Evolutionary conservation across 306 rosid species (phyloP), one percentile per base, ranked within the genome.

Genomic region (Purshia tridentata): DNA sequence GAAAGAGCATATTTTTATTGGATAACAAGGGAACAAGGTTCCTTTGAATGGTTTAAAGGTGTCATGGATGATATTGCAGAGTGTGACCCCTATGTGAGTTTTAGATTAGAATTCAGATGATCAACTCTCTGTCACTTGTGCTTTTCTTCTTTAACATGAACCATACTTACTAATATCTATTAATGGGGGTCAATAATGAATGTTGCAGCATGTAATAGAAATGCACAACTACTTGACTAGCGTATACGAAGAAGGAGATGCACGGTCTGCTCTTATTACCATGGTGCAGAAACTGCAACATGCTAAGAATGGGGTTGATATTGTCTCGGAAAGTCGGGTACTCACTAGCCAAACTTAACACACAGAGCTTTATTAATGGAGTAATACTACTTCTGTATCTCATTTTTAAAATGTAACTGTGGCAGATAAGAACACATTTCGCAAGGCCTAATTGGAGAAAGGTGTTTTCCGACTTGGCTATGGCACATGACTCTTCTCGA

Each of bases 21-120:
- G 98, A 85, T 94, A 44, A 94, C 97, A 61, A 89, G 98, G 73
- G 98, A 93, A 53, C 98, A 93, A 51, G 86, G 88, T 76, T 93
- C 98, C 42, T 93, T 91, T 80, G 98, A 94, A 64, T 94, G 97
- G 98, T 94, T 94, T 66, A 94, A 94, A 85, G 98, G 98, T 22
- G 97, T 94, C 79, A 91, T 94, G 98, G 91, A 94, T 74, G 98
- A 91, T 45, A 80, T 94, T 65, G 86, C 97, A 63, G 96, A 91
- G 50, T 80, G 88, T 67, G 98, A 93, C 45, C 84, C 60, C 1
- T 76, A 89, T 80, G 98, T 93, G 73, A 69, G 94, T 81, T 81
- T 72, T 12, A 57, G 40, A 53, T 18, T 70, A 15, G 47, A 18
- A 39, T 11, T 69, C 67, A 13, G 40, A 52, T 47, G n/a, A n/a